Base-by-base conservation (phyloP, 495 filamentous ascomycete genomes). In the Annulohypoxylon bovei region DNA sequence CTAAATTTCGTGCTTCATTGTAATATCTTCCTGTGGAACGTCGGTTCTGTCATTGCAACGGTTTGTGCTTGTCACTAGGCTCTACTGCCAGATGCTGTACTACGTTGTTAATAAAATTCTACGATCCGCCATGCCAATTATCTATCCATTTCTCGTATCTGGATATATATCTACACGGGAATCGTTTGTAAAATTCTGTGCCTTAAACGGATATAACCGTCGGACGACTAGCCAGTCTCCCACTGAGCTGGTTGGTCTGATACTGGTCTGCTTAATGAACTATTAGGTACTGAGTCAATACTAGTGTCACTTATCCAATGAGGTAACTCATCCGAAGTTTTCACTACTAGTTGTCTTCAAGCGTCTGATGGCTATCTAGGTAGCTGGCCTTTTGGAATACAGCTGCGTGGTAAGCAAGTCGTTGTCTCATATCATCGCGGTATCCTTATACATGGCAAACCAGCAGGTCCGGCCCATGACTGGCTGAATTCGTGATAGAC, bases 231-330 rank as follows among this genome's bases (percentile, higher is more conserved):
- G 3, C 6, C 57, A 40, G 18, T 23, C n/a, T 52, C 14, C 47
- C n/a, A 18, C 25, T 37, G 25, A 16, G 27, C 30, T 55, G 16
- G 25, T 3, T 53, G 35, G 14, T 16, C 23, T 60, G 57, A 6
- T 25, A 22, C 22, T 54, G 20, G 27, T 20, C 53, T 59, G 7
- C 53, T 42, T 57, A 68, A 40, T 12, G 14, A 35, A 27, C 42
- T 58, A 25, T n/a, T n/a, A n/a, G n/a, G n/a, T 6, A 33, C 37
- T 35, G 52, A 68, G 22, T 67, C 63, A 60, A 32, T 14, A 32
- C 11, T 23, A 67, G 25, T 59, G 12, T 39, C 52, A 42, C 7
- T 25, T 32, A 22, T 42, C 65, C 56, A 60, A 67, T 68, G 18
- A 37, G 49, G 6, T 18, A 28, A n/a, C n/a, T 6, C 8, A 11